These are phyloP conservation scores for Clarkia xantiana DNA, from an alignment of 345 rosid genomes.

Conservation along the genomic window DNA sequence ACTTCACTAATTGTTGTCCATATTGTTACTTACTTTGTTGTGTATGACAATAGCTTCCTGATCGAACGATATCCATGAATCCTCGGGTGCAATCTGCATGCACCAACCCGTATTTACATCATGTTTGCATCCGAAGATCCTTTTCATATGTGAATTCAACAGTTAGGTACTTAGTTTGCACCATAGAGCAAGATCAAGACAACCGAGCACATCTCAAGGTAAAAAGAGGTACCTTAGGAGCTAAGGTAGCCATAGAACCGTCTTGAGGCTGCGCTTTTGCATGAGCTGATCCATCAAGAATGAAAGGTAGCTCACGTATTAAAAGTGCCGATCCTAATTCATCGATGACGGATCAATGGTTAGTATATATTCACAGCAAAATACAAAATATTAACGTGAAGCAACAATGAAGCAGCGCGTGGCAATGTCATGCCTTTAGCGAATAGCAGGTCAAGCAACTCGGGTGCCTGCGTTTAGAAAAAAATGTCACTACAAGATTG, in stretches of 20 bases:
- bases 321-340: conserved; percentile 70
- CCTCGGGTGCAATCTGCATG: conserved; percentile 60
- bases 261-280: conserved; percentile 71
- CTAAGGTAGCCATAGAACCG: conserved; percentile 70
- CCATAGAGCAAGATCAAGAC: background rate
- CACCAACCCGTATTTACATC: conserved; percentile 9
- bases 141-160: background rate
- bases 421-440: conserved; percentile 39
- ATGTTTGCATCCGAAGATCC: background rate
- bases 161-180: background rate
- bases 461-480: conserved; percentile 61
- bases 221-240: conserved; percentile 53
- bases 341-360: background rate
- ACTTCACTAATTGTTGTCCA: no score
- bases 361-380: background rate
- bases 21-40: conserved; percentile 67
- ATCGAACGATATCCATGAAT: conserved; percentile 76
- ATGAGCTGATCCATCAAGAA: conserved; percentile 67
- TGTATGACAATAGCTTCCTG: conserved; percentile 60
- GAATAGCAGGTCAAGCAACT: conserved; percentile 58
- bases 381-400: background rate
- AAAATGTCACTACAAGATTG: background rate
- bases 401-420: background rate
- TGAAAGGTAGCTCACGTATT: conserved; percentile 51
- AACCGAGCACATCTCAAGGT: background rate